These are phyloP conservation scores for Ceratocystis cubensis DNA, from an alignment of 2,329 filamentous ascomycete genomes.

Conservation along the genomic window DNA sequence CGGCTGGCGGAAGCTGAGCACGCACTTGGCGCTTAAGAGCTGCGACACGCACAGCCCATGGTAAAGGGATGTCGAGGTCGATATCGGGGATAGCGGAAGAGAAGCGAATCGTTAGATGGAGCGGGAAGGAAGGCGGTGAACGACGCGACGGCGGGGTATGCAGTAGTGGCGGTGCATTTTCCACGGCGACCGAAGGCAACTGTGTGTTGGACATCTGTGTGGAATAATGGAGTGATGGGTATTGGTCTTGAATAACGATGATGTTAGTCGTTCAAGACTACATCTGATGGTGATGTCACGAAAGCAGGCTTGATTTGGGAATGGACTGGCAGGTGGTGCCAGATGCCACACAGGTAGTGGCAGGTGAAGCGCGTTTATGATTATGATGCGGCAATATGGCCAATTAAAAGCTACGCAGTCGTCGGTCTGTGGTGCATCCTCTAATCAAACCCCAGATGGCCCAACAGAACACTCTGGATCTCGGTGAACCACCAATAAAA, in stretches of 20 bases:
- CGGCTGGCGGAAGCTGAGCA: constrained; percentile 47
- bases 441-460: neutral
- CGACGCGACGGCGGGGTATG: neutral
- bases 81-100: constrained; percentile 74
- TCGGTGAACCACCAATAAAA: too few relatives aligned
- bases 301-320: too few relatives aligned
- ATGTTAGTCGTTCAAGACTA: too few relatives aligned
- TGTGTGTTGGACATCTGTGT: neutral
- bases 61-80: constrained; percentile 58
- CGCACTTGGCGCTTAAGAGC: constrained; percentile 76
- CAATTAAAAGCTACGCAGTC: neutral
- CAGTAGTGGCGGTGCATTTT: neutral
- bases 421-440: neutral
- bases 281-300: too few relatives aligned
- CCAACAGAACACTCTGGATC: too few relatives aligned
- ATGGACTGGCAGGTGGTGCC: too few relatives aligned
- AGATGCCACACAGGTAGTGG: too few relatives aligned
- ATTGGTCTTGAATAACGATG: too few relatives aligned
- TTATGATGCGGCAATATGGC: neutral
- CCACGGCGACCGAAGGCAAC: too few relatives aligned
- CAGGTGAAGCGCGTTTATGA: neutral
- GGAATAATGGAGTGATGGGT: too few relatives aligned
- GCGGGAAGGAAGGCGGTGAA: constrained; percentile 27
- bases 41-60: constrained; percentile 57
- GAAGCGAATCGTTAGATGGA: constrained; percentile 83